Base-by-base conservation (phyloP, 2,329 filamentous ascomycete species). In the Onygenales sp. region DNA sequence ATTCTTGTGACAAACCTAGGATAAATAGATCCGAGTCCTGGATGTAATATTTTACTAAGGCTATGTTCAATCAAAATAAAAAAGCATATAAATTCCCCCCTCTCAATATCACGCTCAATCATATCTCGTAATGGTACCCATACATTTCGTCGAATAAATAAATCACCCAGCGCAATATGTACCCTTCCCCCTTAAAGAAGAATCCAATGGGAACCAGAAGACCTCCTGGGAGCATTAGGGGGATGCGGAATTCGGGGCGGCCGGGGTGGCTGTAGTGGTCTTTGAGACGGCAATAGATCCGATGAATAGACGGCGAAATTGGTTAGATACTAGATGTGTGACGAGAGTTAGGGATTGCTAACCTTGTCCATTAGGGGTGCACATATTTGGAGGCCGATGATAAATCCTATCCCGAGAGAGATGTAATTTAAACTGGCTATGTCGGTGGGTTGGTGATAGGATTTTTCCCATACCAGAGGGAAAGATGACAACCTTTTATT, bases 381-480 rank as follows among this genome's bases (percentile, higher is more conserved):
- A 5, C 69, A 67, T 1, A 79, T 58, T 54, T 81, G 76, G 0
- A 75, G 71, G 6, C 77, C 82, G 0, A 78, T 63, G 52, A 83
- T 74, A 66, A 86, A 85, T 1, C 85, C 85, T 0, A 85, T 42
- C 0, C 79, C 81, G 17, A 82, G 75, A 8, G 83, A 79, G 42
- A 85, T 75, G 65, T 84, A 86, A 64, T 86, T 83, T 0, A 86
- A 65, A 0, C 80, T 80, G n/a, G 78, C 81, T 32, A 81, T 79
- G 51, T 79, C 77, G 8, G 77, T 70, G 0, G 75, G 74, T 59
- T 84, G 73, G 51, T 73, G 62, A 60, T 87, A 88, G 11, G 72
- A 66, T 0, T 62, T 58, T 49, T 63, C 50, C 81, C 81, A 87
- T 0, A 87, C 70, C 0, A 65, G 61, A 0, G 84, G 78, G 58